Percentiles rank a stretch among this genome's conserved stretches.
phyloP scores from a whole-genome alignment of 2,329 filamentous ascomycete genomes.

The Alternaria novae-zelandiae region DNA sequence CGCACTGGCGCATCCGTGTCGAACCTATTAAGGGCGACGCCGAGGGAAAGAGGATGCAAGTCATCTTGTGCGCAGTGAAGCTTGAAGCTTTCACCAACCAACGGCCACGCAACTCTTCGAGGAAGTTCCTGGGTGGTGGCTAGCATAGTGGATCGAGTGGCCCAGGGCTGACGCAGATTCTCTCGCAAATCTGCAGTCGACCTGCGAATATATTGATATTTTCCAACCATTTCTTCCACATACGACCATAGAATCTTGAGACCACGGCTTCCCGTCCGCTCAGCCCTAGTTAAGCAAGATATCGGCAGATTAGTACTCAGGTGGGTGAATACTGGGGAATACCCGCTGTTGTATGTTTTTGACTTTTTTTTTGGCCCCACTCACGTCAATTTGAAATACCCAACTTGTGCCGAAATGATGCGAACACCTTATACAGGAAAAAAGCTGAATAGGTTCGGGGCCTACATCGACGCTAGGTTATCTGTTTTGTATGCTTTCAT shows the following conservation, averaged over 20 bases:
- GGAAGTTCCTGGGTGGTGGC: constrained; percentile 64
- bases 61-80: constrained; percentile 76
- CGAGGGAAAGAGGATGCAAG: constrained; percentile 66
- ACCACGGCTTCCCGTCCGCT: constrained; percentile 5
- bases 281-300: neutral
- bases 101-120: constrained; percentile 67
- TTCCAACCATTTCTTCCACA: neutral
- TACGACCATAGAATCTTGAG: constrained; percentile 5
- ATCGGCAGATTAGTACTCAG: constrained; percentile 3
- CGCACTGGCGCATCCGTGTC: constrained; percentile 60
- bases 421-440: too few relatives aligned
- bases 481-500: too few relatives aligned
- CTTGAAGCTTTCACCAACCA: constrained; percentile 74
- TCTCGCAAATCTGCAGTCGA: neutral
- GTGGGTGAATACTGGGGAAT: constrained; percentile 5
- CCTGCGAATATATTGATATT: neutral
- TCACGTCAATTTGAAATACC: neutral
- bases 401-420: neutral
- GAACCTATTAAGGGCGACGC: constrained; percentile 54
- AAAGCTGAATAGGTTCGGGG: too few relatives aligned
- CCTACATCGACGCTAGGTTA: too few relatives aligned
- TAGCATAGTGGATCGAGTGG: neutral
- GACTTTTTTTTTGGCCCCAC: neutral
- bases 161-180: neutral
- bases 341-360: constrained; percentile 10